Conservation (phyloP, 1,284 basidiomycete genomes). For the Pseudozyma hubeiensis region DNA sequence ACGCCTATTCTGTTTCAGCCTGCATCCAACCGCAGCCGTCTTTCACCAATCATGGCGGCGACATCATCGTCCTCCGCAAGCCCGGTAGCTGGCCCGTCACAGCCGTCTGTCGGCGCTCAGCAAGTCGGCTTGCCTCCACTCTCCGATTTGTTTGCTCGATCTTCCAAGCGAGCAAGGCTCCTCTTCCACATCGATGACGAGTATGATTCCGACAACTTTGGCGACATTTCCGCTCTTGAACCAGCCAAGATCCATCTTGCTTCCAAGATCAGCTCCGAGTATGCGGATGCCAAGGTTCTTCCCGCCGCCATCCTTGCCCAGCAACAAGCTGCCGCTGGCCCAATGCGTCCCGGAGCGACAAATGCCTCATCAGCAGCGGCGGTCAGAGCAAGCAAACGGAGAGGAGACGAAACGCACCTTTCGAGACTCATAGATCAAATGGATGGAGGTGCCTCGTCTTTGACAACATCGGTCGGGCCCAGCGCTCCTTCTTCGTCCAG, state of each 20-base stretch:
- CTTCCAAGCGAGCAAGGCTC: conserved; percentile 42
- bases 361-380: conserved; percentile 7
- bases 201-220: conserved; percentile 45
- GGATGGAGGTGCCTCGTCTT: conserved; percentile 26
- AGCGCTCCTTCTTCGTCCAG: conserved; percentile 25
- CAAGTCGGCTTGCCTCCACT: conserved; percentile 35
- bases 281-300: conserved; percentile 84
- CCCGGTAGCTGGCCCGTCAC: conserved; percentile 24
- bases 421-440: conserved; percentile 39
- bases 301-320: conserved; percentile 84
- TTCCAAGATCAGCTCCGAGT: conserved; percentile 85
- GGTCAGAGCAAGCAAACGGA: conserved; percentile 12
- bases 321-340: conserved; percentile 82
- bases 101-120: conserved; percentile 10
- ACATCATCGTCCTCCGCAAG: conserved; percentile 17
- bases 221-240: conserved; percentile 26
- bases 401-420: conserved; percentile 30
- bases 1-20: not conserved
- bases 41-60: conserved; percentile 8
- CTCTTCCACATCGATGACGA: conserved; percentile 44
- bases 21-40: not conserved
- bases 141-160: conserved; percentile 43
- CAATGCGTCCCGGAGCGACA: conserved; percentile 29
- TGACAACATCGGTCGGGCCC: conserved; percentile 15
- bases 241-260: conserved; percentile 70